phyloP scores from a whole-genome alignment of 1,284 basidiomycete genomes.

The Tremellales sp. region DNA sequence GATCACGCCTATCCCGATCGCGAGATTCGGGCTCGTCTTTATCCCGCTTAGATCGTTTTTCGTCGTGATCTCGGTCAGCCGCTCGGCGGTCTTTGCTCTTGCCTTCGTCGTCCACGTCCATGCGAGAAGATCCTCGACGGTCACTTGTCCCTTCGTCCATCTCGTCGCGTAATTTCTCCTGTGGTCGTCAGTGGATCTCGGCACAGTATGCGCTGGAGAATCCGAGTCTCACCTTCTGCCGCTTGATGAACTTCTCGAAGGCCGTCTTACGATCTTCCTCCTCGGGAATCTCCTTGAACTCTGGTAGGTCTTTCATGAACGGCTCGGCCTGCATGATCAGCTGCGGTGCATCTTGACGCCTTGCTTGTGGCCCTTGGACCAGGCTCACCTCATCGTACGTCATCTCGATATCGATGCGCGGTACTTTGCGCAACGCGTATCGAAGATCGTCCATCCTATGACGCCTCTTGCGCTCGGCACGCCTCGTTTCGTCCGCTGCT shows the following conservation, averaged over 20 bases:
- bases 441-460: conserved; percentile 92
- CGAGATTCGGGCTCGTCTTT: conserved; percentile 6
- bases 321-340: conserved; percentile 57
- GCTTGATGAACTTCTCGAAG: conserved; percentile 76
- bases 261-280: conserved; percentile 73
- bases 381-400: conserved; percentile 69
- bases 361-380: conserved; percentile 11
- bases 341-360: not conserved
- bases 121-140: not conserved
- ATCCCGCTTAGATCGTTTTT: conserved; percentile 1
- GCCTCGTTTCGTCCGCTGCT: conserved; percentile 71
- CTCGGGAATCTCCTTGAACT: conserved; percentile 71
- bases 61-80: conserved; percentile 22
- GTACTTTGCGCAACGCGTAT: conserved; percentile 86
- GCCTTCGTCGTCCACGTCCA: conserved; percentile 29
- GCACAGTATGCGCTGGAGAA: conserved; percentile 10
- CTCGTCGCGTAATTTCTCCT: conserved; percentile 69
- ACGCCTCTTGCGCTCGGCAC: conserved; percentile 74
- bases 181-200: no score
- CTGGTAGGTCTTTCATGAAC: conserved; percentile 70
- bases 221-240: conserved; percentile 73
- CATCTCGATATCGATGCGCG: conserved; percentile 68
- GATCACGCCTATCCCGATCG: conserved; percentile 25
- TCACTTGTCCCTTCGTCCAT: conserved; percentile 26
- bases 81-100: conserved; percentile 12